Evolutionary conservation across 2,329 filamentous ascomycete genomes (phyloP).

Genomic region (Sclerotinia subarctica): DNA sequence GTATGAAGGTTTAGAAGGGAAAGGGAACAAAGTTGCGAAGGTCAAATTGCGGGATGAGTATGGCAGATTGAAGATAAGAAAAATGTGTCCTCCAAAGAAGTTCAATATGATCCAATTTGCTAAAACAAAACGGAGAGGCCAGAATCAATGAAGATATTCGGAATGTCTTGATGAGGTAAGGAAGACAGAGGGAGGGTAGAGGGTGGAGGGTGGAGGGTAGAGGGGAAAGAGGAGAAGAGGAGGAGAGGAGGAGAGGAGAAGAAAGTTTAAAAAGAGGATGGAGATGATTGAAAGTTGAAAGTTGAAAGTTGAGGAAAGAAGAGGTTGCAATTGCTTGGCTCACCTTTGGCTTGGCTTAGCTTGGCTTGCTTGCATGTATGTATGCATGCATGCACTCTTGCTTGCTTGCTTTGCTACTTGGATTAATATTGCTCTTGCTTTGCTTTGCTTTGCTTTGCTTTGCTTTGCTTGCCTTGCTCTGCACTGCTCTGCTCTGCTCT

Average conservation of each 20-base stretch:
- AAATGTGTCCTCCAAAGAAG: background rate
- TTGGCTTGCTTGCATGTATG: background rate
- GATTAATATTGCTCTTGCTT: background rate
- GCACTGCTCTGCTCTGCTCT: background rate
- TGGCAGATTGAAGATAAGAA: conserved; percentile 1
- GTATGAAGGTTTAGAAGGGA: background rate
- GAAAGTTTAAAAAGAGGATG: conserved; percentile 1
- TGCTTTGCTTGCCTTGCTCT: background rate
- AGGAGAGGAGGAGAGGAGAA: background rate
- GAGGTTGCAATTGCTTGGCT: background rate
- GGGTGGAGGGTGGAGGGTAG: too few species aligned
- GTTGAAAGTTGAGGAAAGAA: background rate
- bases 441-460: background rate
- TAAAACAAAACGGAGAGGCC: background rate
- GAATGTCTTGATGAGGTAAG: background rate
- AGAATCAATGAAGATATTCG: background rate
- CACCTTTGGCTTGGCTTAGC: background rate
- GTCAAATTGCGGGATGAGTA: conserved; percentile 4
- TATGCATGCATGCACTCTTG: too few species aligned
- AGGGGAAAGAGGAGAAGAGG: too few species aligned
- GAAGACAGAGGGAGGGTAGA: background rate
- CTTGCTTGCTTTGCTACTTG: background rate
- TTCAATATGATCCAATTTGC: conserved; percentile 6
- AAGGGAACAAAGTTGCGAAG: background rate
- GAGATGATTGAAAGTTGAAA: too few species aligned